Evolutionary conservation across 345 rosid species (phyloP).

Genomic region (Corymbia maculata): DNA sequence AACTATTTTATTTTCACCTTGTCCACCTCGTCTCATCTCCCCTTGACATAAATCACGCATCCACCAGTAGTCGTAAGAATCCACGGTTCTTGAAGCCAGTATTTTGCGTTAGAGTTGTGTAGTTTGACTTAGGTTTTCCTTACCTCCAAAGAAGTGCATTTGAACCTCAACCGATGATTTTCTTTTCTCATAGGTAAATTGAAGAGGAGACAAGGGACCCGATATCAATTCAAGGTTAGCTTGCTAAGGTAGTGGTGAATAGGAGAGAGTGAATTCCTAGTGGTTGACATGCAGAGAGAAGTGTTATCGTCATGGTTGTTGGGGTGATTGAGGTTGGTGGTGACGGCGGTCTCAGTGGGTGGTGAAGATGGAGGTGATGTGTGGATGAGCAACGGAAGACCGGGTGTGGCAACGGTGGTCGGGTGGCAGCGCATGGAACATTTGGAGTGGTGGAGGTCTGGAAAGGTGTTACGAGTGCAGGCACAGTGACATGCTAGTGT

Average conservation of each 20-base stretch:
- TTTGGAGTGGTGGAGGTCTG: accelerated
- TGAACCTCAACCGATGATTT: background rate
- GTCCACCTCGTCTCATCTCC: background rate
- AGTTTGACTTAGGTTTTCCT: background rate
- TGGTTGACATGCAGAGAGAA: background rate
- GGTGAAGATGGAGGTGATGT: background rate
- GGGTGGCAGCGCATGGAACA: background rate
- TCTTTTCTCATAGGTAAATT: background rate
- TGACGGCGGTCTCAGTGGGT: background rate
- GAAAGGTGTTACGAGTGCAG: background rate
- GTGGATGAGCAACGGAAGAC: background rate
- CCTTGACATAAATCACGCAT: background rate
- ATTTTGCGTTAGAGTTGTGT: background rate
- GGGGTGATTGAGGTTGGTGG: background rate
- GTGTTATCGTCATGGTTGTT: background rate
- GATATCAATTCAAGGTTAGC: background rate
- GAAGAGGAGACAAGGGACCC: background rate
- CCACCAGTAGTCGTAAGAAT: background rate
- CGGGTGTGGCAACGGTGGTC: background rate
- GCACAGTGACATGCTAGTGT: background rate
- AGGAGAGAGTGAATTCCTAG: background rate
- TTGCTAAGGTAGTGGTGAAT: background rate
- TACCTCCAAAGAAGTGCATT: background rate
- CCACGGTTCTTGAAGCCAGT: background rate
- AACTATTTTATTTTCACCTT: background rate